Evolutionary conservation across 495 filamentous ascomycete genomes (phyloP).

Genomic region (Durotheca rogersii): DNA sequence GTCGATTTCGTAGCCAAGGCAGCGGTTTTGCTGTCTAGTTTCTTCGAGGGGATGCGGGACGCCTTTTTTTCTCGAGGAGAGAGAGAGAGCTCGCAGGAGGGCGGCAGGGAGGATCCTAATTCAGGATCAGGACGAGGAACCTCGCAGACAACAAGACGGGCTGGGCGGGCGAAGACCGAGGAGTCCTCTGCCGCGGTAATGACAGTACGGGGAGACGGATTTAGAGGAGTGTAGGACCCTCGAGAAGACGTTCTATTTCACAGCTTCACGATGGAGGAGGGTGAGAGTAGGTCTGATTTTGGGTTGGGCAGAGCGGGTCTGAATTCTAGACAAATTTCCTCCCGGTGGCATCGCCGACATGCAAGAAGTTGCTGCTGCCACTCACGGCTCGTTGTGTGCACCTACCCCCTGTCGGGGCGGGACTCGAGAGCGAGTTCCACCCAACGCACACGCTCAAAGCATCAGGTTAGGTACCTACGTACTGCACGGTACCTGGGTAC

Average conservation of each 20-base stretch:
- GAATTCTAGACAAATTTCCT: no score
- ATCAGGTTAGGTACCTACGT: no score
- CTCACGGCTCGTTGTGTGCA: no score
- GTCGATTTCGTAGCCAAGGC: conserved; percentile 5
- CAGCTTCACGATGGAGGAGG: background rate
- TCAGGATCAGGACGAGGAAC: conserved; percentile 5
- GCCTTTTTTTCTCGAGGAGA: no score
- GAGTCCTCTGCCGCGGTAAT: conserved; percentile 10
- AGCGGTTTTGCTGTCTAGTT: no score
- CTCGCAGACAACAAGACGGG: conserved; percentile 1
- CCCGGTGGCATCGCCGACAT: background rate
- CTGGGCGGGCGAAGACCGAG: background rate
- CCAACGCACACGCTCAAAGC: no score
- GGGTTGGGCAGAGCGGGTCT: background rate
- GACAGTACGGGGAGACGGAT: conserved; percentile 1
- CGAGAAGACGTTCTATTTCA: background rate
- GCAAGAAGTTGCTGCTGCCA: no score
- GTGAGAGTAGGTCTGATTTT: background rate
- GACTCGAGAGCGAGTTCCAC: no score
- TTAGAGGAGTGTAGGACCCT: conserved; percentile 11
- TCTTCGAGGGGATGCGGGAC: no score
- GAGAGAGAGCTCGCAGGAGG: background rate
- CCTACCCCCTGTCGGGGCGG: no score
- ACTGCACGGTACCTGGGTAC: no score
- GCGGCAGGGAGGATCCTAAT: conserved; percentile 3